Base-by-base conservation (phyloP, 768 basidiomycete genomes). In the Hygrophorus pudorinus region DNA sequence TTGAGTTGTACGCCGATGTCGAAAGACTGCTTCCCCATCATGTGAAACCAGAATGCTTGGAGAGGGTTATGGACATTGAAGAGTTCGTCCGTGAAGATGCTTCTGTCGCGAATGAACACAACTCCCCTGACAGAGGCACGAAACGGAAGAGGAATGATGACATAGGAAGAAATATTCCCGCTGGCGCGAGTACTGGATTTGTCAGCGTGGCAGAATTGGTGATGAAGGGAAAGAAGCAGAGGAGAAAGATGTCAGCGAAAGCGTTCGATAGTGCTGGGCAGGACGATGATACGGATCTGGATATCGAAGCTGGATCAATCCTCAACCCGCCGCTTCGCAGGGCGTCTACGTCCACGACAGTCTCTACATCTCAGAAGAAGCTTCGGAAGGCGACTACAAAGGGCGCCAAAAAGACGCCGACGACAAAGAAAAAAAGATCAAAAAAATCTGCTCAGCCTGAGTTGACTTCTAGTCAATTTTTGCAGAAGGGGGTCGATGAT, bases 1-100 rank as follows among this genome's bases (percentile, higher is more conserved):
- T 96, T 27, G 92, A 98, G 59, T 72, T 98, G 8, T 99, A 91
- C 54, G 80, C 73, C n/a, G 96, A 99, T 58, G 87, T 94, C 41
- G 77, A 81, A 46, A 84, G 90, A 0, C 67, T 99, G 9, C 65
- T 98, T 2, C 92, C 94, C 0, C 76, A 73, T 30, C 72, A 86
- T 49, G 62, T 82, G 50, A 80, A 82, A 35, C 92, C 92, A 0
- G 69, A 77, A 48, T 83, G 79, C 51, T 61, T 89, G 28, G 86
- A 93, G 63, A 83, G 81, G 63, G 68, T 65, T 16, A 90, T 96
- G 79, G 82, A 84, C 41, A 85, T 92, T 31, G 76, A 82, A 53
- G 75, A 79, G 50, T 81, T 85, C 52, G 69, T 75, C 27, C 77
- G 79, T 31, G 70, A 73, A 49, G 65, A 70, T 33, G 59, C 56